Evolutionary conservation across 805 yeast species (phyloP).

Genomic region (Candida incommunis): DNA sequence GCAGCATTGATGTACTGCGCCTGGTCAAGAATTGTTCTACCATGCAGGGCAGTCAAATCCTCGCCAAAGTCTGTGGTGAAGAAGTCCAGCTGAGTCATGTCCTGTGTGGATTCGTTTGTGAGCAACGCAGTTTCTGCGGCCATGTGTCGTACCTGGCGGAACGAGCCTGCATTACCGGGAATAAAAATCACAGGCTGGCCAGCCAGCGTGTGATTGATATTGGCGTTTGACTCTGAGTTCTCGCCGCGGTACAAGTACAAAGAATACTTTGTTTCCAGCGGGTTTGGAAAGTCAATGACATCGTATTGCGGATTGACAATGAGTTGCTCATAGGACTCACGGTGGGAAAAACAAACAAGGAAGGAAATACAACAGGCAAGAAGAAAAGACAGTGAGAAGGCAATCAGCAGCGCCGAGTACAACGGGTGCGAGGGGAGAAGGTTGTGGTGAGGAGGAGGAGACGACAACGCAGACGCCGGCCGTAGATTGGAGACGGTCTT

Average conservation of each 20-base stretch:
- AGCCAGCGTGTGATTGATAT: constrained; percentile 28
- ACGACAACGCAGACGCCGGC: background rate
- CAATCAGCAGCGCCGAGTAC: background rate
- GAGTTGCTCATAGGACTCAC: background rate
- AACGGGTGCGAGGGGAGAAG: background rate
- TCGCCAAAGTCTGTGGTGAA: constrained; percentile 89
- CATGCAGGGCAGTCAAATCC: constrained; percentile 92
- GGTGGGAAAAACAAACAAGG: background rate
- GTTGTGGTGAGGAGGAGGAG: background rate
- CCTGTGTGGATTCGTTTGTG: constrained; percentile 21
- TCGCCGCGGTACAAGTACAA: constrained; percentile 72
- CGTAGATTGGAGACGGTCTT: too few relatives aligned
- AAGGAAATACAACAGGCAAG: background rate
- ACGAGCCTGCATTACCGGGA: constrained; percentile 97
- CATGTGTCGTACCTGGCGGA: constrained; percentile 77
- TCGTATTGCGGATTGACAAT: background rate
- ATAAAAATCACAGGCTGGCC: constrained; percentile 88
- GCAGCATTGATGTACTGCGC: constrained; percentile 88
- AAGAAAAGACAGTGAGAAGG: background rate
- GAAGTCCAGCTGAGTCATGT: constrained; percentile 41
- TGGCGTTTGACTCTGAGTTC: constrained; percentile 20
- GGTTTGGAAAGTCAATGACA: background rate
- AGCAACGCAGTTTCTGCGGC: constrained; percentile 65
- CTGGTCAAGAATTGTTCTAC: constrained; percentile 81
- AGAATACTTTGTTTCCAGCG: background rate